These are phyloP conservation scores for Penicillium frequentans DNA, from an alignment of 2,329 filamentous ascomycete genomes.

Conservation along the genomic window DNA sequence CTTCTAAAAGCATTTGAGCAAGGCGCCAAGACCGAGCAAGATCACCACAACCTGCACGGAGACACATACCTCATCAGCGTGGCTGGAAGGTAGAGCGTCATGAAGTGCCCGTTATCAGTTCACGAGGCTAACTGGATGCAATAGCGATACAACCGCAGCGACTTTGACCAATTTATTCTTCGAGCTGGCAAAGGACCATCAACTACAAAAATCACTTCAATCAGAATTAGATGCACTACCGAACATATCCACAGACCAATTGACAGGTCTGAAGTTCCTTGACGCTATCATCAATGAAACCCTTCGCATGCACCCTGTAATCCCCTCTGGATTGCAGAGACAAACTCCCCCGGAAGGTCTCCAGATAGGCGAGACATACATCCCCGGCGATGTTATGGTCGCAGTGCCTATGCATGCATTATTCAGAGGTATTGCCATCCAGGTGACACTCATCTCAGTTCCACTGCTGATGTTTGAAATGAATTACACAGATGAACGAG, in stretches of 20 bases:
- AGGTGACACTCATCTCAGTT: too few relatives aligned
- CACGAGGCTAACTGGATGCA: not conserved
- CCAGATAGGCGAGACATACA: constrained; percentile 13
- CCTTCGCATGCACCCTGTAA: constrained; percentile 22
- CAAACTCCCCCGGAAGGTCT: constrained; percentile 18
- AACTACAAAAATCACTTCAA: not conserved
- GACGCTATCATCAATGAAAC: constrained; percentile 23
- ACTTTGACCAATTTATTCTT: not conserved
- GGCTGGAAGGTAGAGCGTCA: constrained; percentile 31
- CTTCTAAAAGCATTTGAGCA: not conserved
- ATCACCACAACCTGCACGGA: constrained; percentile 11
- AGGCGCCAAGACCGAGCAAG: constrained; percentile 8
- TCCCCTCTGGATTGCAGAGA: constrained; percentile 16
- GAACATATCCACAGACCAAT: not conserved
- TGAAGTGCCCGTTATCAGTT: too few relatives aligned
- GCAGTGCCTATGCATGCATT: constrained; percentile 16
- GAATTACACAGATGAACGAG: not conserved
- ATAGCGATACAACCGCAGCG: constrained; percentile 3
- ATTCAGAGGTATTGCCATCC: constrained; percentile 13
- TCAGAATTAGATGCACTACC: not conserved
- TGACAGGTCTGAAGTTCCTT: constrained; percentile 3
- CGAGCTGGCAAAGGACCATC: not conserved
- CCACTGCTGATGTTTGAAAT: not conserved
- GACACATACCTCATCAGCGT: constrained; percentile 25
- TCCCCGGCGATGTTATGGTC: constrained; percentile 18